Percentiles rank a stretch among this genome's conserved stretches.
phyloP scores from a whole-genome alignment of 2,329 filamentous ascomycete species.

The Pyrenochaeta sp. region DNA sequence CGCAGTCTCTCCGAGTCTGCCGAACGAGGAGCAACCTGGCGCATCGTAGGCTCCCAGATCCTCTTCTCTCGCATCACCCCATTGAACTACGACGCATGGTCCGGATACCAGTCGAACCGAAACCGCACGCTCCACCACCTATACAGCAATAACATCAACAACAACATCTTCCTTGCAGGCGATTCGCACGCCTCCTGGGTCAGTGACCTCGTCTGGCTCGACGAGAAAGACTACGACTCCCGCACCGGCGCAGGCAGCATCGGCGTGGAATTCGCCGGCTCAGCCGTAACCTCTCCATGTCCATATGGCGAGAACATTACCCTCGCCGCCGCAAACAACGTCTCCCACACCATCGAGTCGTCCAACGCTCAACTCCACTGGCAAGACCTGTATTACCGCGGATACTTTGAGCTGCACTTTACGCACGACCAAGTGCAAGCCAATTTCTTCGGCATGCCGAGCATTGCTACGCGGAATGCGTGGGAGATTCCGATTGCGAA shows the following conservation, averaged over 20 bases:
- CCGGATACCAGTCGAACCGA: conserved; percentile 74
- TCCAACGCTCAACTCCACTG: conserved; percentile 73
- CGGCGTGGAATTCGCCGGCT: conserved; percentile 66
- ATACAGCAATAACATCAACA: conserved; percentile 72
- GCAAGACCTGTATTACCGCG: conserved; percentile 77
- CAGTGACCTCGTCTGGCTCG: conserved; percentile 56
- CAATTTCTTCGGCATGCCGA: conserved; percentile 70
- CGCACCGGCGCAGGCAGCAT: conserved; percentile 52
- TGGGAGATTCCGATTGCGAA: conserved; percentile 74
- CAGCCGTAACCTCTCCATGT: conserved; percentile 69
- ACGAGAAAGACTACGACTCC: conserved; percentile 51
- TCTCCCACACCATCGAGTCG: conserved; percentile 40
- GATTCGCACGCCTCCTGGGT: conserved; percentile 73
- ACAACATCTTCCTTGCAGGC: conserved; percentile 77
- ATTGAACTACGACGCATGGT: conserved; percentile 67
- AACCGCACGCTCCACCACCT: conserved; percentile 75
- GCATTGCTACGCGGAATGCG: conserved; percentile 65
- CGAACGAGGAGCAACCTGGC: conserved; percentile 73
- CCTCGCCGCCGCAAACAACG: conserved; percentile 60
- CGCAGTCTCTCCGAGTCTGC: conserved; percentile 63
- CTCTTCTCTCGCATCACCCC: conserved; percentile 68
- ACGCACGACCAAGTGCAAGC: conserved; percentile 64
- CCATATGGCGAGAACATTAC: conserved; percentile 68
- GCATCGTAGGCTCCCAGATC: conserved; percentile 75
- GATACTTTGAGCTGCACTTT: conserved; percentile 73